Base-by-base conservation (phyloP, 163 green algal species). In the Trebouxia gelatinosa region DNA sequence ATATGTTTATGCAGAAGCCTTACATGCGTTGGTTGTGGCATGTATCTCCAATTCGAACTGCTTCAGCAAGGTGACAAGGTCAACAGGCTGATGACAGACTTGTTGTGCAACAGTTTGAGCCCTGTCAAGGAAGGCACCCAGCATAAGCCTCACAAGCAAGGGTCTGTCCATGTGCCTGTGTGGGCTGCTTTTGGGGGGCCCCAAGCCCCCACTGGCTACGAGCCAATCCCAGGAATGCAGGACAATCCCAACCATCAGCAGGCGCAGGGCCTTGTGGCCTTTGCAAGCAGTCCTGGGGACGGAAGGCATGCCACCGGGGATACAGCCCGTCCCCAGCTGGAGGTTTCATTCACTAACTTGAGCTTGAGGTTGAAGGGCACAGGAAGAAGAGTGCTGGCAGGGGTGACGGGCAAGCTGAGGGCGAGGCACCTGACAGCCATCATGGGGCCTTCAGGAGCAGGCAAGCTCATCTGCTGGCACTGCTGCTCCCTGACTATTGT, bases 391-490 rank as follows among this genome's bases (percentile, higher is more conserved):
- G 75, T 91, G 70, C 74, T 92, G 71, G 38, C 38, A 40, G 81
- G 85, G 32, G 84, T 90, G 26, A 81, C 74, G n/a, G 81, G 86
- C n/a, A 39, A 71, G 35, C 85, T 96, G 54, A 26, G 75, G 16
- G 80, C 75, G 13, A 54, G 79, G 9, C 78, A 78, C 0, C 66
- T 88, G 16, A 91, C 84, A 39, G 85, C 84, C 64, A 90, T 94
- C 79, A 88, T 94, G 81, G 89, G 89, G 0, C 86, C 89, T n/a
- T 88, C 79, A n/a, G 89, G 89, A 34, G 90, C 82, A 35, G 90
- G 89, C 70, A 80, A 79, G 64, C 39, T 39, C n/a, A 59, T 19
- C 48, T 59, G 48, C 3, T n/a, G n/a, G n/a, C n/a, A n/a, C n/a
- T n/a, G n/a, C n/a, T n/a, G n/a, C n/a, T n/a, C n/a, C n/a, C n/a